Conservation (phyloP, 148 eudicot species). For the Rhododendron molle region DNA sequence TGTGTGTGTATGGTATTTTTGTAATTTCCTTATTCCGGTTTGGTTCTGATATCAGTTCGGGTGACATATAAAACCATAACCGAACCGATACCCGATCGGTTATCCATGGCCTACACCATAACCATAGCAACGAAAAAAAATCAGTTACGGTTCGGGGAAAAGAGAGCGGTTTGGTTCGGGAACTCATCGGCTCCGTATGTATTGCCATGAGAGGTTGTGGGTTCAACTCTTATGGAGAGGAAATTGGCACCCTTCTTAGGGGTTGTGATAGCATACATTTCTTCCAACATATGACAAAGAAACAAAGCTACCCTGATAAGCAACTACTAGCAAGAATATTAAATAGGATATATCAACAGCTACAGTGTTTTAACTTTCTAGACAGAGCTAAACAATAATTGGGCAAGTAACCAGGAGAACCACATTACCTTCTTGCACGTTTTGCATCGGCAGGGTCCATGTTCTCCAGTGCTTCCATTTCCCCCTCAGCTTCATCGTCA, state of each 20-base stretch:
- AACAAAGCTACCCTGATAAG: not conserved
- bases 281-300: not conserved
- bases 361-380: not conserved
- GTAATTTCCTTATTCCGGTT: too few species aligned
- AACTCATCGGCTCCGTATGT: not conserved
- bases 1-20: too few species aligned
- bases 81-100: not conserved
- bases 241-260: not conserved
- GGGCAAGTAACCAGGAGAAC: not conserved
- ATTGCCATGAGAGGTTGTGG: not conserved
- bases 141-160: not conserved
- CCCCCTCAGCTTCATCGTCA: slow-evolving; percentile 83
- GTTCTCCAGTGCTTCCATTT: slow-evolving; percentile 52
- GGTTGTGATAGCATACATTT: not conserved
- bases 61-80: not conserved
- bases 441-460: slow-evolving; percentile 71
- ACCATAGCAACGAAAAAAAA: not conserved
- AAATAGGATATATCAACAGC: not conserved
- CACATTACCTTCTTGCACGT: slow-evolving; percentile 71
- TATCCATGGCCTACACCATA: not conserved
- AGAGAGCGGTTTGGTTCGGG: not conserved
- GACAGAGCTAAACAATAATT: not conserved
- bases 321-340: not conserved
- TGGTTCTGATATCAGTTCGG: not conserved
- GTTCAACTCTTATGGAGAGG: not conserved